These are phyloP conservation scores for Tuber magnatum DNA, from an alignment of 495 filamentous ascomycete species.

Conservation along the genomic window DNA sequence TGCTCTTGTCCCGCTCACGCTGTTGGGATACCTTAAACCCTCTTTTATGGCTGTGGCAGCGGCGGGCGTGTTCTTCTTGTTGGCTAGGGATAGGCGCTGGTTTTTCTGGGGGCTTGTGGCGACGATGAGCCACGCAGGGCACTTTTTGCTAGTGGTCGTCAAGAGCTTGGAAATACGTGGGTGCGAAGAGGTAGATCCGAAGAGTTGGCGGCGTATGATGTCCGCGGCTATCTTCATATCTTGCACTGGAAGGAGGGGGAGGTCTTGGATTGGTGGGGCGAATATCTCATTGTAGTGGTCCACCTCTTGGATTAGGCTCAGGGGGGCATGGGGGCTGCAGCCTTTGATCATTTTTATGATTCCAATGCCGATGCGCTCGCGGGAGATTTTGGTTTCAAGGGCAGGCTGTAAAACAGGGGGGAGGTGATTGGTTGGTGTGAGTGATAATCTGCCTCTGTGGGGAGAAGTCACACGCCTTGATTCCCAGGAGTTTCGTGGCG, in stretches of 20 bases:
- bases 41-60: slow-evolving; percentile 57
- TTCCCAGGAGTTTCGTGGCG: slow-evolving; percentile 67
- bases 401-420: slow-evolving; percentile 48
- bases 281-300: slow-evolving; percentile 75
- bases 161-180: slow-evolving; percentile 10
- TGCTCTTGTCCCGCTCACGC: slow-evolving; percentile 54
- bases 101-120: slow-evolving; percentile 70
- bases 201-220: neutral
- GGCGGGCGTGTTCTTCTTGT: slow-evolving; percentile 47
- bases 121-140: slow-evolving; percentile 69
- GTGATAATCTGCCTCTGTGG: slow-evolving; percentile 4
- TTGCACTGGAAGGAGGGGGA: slow-evolving; percentile 41
- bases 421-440: slow-evolving; percentile 1
- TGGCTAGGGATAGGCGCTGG: slow-evolving; percentile 42
- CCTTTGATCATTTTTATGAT: slow-evolving; percentile 84
- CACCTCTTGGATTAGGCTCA: slow-evolving; percentile 65
- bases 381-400: slow-evolving; percentile 79
- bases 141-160: slow-evolving; percentile 44
- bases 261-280: slow-evolving; percentile 51
- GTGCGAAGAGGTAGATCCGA: slow-evolving; percentile 22
- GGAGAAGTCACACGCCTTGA: slow-evolving; percentile 41
- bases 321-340: slow-evolving; percentile 58
- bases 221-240: slow-evolving; percentile 16
- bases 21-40: slow-evolving; percentile 73
- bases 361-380: slow-evolving; percentile 77